Evolutionary conservation across 73 alveolate species (phyloP).

Genomic region (Blepharisma japonicum): DNA sequence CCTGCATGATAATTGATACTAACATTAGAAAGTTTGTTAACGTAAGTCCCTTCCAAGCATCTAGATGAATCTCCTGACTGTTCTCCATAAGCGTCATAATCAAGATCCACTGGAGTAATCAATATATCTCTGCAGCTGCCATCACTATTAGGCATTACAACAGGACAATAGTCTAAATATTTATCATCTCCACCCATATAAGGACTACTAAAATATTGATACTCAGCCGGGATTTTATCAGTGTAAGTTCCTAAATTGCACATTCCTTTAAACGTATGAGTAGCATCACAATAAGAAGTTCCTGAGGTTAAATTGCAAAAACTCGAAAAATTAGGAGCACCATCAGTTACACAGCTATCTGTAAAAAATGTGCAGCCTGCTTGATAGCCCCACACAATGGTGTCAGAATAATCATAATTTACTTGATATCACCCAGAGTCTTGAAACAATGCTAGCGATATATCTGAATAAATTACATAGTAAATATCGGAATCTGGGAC

Average conservation of each 20-base stretch:
- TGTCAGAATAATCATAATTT: constrained; percentile 8
- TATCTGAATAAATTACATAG: constrained; percentile 3
- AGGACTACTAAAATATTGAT: constrained; percentile 24
- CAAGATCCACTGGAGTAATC: neutral
- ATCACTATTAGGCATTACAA: neutral
- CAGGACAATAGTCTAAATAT: constrained; percentile 22
- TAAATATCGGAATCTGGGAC: neutral
- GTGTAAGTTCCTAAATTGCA: neutral
- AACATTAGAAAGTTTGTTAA: neutral
- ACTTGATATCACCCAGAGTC: constrained; percentile 30
- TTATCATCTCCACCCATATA: constrained; percentile 26
- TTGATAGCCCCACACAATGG: constrained; percentile 10
- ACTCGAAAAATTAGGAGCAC: neutral
- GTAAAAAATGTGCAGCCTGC: constrained; percentile 26
- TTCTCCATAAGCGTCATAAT: constrained; percentile 12
- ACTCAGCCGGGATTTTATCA: constrained; percentile 15
- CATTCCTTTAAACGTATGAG: constrained; percentile 21
- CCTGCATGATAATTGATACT: constrained; percentile 13
- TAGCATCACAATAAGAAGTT: neutral
- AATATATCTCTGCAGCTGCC: constrained; percentile 8
- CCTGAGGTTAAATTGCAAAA: neutral
- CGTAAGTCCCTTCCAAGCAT: constrained; percentile 25
- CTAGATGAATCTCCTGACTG: neutral
- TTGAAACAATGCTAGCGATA: constrained; percentile 23
- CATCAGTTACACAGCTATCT: neutral